Evolutionary conservation across 192 early-diverging fungal genomes (phyloP).

Genomic region (Umbelopsis vinacea): DNA sequence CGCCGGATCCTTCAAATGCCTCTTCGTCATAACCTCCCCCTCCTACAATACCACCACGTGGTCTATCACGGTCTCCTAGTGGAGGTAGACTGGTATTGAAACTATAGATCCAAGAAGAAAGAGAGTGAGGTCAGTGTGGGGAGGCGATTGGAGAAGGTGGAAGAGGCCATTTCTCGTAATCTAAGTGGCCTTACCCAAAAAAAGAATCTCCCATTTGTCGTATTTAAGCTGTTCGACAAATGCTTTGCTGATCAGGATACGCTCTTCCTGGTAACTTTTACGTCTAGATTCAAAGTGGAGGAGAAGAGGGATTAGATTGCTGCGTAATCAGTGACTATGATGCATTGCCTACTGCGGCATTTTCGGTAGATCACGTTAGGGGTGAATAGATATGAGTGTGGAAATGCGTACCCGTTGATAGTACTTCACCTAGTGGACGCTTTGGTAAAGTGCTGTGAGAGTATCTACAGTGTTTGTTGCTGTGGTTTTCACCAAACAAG

Average conservation of each 20-base stretch:
- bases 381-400: neutral
- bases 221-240: slow-evolving; percentile 5
- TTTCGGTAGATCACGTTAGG: too few species aligned
- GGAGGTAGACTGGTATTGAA: slow-evolving; percentile 60
- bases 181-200: slow-evolving; percentile 25
- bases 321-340: neutral
- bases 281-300: neutral
- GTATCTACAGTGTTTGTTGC: neutral
- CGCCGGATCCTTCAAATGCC: slow-evolving; percentile 3
- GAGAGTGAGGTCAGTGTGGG: too few species aligned
- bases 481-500: neutral
- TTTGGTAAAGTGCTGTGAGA: neutral
- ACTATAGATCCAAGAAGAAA: slow-evolving; percentile 40
- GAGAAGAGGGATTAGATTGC: neutral
- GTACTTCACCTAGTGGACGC: slow-evolving; percentile 10
- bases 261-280: neutral
- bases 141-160: too few species aligned
- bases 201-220: slow-evolving; percentile 32
- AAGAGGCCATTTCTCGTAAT: neutral
- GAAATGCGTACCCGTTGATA: slow-evolving; percentile 11
- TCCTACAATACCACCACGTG: slow-evolving; percentile 26
- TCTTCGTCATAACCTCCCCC: slow-evolving; percentile 35
- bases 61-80: slow-evolving; percentile 41
- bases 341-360: neutral
- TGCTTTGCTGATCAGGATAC: slow-evolving; percentile 8